These are phyloP conservation scores for Syzygium syzygioides DNA, from an alignment of 441 rosid genomes.

Conservation along the genomic window DNA sequence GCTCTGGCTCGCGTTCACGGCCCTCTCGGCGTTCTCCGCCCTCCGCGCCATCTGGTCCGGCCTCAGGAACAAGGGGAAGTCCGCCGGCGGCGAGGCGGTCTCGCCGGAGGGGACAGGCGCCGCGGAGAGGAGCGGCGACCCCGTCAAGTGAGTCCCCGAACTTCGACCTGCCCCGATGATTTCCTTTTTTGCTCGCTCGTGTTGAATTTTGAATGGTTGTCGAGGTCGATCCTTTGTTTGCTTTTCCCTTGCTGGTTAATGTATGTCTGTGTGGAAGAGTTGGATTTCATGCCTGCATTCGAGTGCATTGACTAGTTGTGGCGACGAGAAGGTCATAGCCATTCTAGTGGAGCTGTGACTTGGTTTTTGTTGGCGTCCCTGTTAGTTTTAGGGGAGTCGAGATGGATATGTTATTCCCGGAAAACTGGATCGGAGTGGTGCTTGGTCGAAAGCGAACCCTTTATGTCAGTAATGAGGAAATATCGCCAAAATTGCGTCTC, in stretches of 20 bases:
- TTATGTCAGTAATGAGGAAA: not conserved
- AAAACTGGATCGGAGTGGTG: not conserved
- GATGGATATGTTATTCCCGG: not conserved
- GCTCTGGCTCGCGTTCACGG: constrained; percentile 92
- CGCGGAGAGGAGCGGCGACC: constrained; percentile 20
- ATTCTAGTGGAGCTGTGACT: not conserved
- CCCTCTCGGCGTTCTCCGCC: constrained; percentile 83
- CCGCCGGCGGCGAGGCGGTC: constrained; percentile 15
- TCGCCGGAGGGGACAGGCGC: constrained; percentile 8
- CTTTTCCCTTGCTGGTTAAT: not conserved
- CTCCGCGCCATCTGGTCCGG: constrained; percentile 75
- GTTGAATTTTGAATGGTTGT: not conserved
- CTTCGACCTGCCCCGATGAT: not conserved
- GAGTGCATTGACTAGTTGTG: not conserved
- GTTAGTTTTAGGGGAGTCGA: not conserved
- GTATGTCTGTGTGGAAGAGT: not conserved
- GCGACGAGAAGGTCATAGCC: not conserved
- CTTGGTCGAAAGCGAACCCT: not conserved
- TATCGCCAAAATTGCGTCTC: not conserved
- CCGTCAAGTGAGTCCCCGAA: constrained; percentile 32
- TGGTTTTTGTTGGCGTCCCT: not conserved
- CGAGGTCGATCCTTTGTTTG: not conserved
- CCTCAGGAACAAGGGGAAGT: constrained; percentile 32
- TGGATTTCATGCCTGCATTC: not conserved
- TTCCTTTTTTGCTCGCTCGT: not conserved